Conservation (phyloP, 2,329 filamentous ascomycete species). For the Helicocarpus griseus region DNA sequence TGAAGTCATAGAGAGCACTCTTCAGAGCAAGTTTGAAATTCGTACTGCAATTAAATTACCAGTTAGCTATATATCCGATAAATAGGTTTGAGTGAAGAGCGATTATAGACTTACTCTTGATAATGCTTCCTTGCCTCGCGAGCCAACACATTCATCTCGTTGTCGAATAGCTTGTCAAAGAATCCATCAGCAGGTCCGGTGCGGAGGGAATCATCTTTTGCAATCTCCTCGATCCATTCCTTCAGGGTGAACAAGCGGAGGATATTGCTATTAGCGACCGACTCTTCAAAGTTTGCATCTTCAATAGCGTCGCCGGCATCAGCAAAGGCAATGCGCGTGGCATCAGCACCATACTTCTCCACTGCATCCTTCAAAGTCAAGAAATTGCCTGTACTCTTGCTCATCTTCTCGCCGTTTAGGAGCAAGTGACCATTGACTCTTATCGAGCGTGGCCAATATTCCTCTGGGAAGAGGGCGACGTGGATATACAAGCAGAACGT, state of each 20-base stretch:
- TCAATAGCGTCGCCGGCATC: conserved; percentile 91
- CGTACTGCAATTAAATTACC: conserved; percentile 37
- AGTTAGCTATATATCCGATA: not conserved
- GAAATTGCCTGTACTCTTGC: conserved; percentile 95
- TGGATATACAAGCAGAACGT: conserved; percentile 96
- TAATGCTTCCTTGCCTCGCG: conserved; percentile 71
- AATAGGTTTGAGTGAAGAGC: not conserved
- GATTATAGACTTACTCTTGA: conserved; percentile 42
- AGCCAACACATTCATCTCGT: conserved; percentile 82
- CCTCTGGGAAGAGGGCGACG: conserved; percentile 72
- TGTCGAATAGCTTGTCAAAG: conserved; percentile 82
- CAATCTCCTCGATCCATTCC: conserved; percentile 85
- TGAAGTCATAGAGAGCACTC: conserved; percentile 81
- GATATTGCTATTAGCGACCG: conserved; percentile 84
- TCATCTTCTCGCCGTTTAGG: conserved; percentile 97
- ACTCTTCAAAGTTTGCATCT: conserved; percentile 95
- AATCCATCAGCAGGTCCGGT: conserved; percentile 66
- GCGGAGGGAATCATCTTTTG: conserved; percentile 64
- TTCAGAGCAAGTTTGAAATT: conserved; percentile 83
- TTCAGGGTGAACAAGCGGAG: conserved; percentile 72
- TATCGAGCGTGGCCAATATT: conserved; percentile 81
- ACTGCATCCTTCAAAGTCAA: conserved; percentile 79
- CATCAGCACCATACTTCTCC: conserved; percentile 89
- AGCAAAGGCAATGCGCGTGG: conserved; percentile 79
- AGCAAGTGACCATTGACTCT: conserved; percentile 88